These are phyloP conservation scores for Lithohypha guttulata DNA, from an alignment of 2,329 filamentous ascomycete genomes.

Conservation along the genomic window DNA sequence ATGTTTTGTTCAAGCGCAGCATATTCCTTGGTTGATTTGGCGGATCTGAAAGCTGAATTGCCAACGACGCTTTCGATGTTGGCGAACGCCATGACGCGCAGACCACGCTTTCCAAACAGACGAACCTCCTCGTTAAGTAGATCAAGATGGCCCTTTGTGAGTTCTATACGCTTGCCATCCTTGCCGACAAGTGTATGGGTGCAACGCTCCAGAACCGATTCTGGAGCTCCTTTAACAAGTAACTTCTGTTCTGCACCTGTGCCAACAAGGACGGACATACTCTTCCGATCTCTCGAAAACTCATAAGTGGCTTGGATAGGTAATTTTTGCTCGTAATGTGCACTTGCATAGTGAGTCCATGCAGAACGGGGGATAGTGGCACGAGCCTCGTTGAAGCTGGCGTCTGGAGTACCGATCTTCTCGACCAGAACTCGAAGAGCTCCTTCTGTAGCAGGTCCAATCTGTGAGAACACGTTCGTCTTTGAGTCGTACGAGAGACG, in stretches of 20 bases:
- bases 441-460: constrained; percentile 93
- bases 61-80: constrained; percentile 64
- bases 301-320: constrained; percentile 79
- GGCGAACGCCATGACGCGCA: constrained; percentile 89
- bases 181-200: constrained; percentile 67
- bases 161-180: constrained; percentile 63
- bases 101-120: constrained; percentile 81
- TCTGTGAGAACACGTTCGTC: constrained; percentile 61
- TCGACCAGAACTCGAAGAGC: constrained; percentile 83
- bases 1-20: constrained; percentile 81
- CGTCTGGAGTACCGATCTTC: constrained; percentile 79
- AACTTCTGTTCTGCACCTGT: constrained; percentile 62
- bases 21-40: constrained; percentile 77
- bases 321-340: constrained; percentile 67
- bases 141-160: constrained; percentile 58
- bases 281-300: constrained; percentile 96
- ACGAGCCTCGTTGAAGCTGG: constrained; percentile 44
- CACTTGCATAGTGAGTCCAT: constrained; percentile 69
- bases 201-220: constrained; percentile 88
- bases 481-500: constrained; percentile 71
- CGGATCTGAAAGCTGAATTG: constrained; percentile 59
- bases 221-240: constrained; percentile 91
- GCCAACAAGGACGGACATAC: constrained; percentile 91
- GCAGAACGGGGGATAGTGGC: constrained; percentile 41
- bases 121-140: constrained; percentile 70